Evolutionary conservation across 768 basidiomycete genomes (phyloP).

Genomic region (Amanita exitialis): DNA sequence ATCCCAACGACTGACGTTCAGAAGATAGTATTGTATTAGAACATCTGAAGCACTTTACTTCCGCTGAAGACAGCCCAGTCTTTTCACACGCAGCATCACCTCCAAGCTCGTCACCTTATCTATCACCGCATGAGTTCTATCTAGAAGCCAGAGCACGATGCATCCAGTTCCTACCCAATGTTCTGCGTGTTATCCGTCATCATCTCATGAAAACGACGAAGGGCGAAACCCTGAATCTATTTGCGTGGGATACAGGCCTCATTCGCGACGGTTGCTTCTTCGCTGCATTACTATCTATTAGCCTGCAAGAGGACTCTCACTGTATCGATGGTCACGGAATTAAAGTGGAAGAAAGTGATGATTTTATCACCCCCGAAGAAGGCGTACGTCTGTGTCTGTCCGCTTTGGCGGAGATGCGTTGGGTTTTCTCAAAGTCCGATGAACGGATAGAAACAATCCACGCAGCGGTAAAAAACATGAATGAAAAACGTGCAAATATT

Average conservation of each 20-base stretch:
- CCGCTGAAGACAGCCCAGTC: constrained; percentile 18
- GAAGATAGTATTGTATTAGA: constrained; percentile 82
- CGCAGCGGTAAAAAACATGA: constrained; percentile 31
- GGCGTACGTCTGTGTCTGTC: constrained; percentile 49
- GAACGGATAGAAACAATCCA: constrained; percentile 59
- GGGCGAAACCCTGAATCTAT: constrained; percentile 36
- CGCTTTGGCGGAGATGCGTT: constrained; percentile 75
- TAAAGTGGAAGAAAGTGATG: constrained; percentile 22
- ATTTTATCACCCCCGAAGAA: constrained; percentile 28
- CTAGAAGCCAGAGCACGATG: constrained; percentile 41
- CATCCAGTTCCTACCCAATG: constrained; percentile 35
- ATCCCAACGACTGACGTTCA: constrained; percentile 8
- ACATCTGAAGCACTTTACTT: constrained; percentile 55
- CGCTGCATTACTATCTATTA: constrained; percentile 69
- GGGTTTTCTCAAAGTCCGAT: constrained; percentile 68
- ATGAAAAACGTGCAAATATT: background rate
- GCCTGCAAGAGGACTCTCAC: constrained; percentile 37
- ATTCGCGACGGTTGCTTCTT: constrained; percentile 89
- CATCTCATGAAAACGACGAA: constrained; percentile 26
- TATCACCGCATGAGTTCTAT: constrained; percentile 36
- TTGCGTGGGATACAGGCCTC: constrained; percentile 79
- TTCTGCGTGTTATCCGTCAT: constrained; percentile 40
- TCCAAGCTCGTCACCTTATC: constrained; percentile 32
- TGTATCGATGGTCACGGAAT: constrained; percentile 25
- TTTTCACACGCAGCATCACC: constrained; percentile 31